These are phyloP conservation scores for Oldenlandia corymbosa DNA, from an alignment of 257 asterid genomes.

Conservation along the genomic window DNA sequence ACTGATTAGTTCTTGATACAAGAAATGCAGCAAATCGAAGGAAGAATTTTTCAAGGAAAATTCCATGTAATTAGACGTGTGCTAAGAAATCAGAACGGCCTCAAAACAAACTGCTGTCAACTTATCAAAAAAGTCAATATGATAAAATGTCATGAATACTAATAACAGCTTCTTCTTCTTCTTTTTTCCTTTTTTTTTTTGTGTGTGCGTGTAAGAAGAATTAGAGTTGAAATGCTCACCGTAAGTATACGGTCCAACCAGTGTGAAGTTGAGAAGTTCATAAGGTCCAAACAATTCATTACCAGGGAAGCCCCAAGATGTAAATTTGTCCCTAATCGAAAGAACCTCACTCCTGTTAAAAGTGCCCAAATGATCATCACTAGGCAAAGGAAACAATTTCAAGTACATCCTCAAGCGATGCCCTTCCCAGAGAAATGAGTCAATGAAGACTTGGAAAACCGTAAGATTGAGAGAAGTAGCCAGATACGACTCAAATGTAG, in stretches of 20 bases:
- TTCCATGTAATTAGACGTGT: no score
- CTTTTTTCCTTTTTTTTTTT: no score
- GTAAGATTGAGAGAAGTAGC: slow-evolving; percentile 28
- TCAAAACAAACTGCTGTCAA: no score
- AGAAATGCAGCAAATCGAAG: no score
- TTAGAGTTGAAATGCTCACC: slow-evolving; percentile 23
- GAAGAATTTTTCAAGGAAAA: not conserved
- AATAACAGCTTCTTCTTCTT: no score
- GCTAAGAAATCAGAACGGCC: no score
- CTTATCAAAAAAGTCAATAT: no score
- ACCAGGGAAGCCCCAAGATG: slow-evolving; percentile 32
- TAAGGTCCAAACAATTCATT: slow-evolving; percentile 43
- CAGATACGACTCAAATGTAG: slow-evolving; percentile 26
- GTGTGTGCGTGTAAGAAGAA: no score
- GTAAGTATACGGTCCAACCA: slow-evolving; percentile 38
- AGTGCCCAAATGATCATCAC: slow-evolving; percentile 15
- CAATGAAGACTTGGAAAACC: slow-evolving; percentile 32
- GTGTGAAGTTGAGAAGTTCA: slow-evolving; percentile 51
- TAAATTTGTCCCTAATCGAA: slow-evolving; percentile 25
- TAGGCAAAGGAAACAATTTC: slow-evolving; percentile 40
- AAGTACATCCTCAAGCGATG: slow-evolving; percentile 45
- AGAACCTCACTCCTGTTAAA: slow-evolving; percentile 39
- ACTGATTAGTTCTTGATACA: no score
- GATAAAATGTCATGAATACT: no score
- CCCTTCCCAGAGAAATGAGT: slow-evolving; percentile 43